Evolutionary conservation across 805 yeast species (phyloP), one percentile per base, ranked within the genome.

Genomic region (Nadsonia fulvescens): DNA sequence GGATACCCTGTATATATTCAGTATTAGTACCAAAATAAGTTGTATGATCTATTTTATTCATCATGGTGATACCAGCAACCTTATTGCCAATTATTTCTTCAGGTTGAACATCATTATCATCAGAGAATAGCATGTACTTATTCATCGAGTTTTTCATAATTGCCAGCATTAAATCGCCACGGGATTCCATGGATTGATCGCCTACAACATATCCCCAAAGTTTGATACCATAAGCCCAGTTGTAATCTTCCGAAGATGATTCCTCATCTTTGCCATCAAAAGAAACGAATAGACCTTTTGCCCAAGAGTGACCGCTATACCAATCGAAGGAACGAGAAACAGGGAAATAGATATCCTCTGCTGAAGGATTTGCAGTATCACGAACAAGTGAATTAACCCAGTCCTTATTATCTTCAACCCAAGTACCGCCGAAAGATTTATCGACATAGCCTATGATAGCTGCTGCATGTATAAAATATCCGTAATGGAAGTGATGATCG

Each of bases 401-500:
- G 14, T 53, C 63, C 44, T 58, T 63, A 37, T 61, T 56, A 4
- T 44, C 50, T 7, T 36, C 31, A 5, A 55, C 47, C 70, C 77
- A 73, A 6, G 51, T 41, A 6, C 70, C 69, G 4, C 71, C 72
- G 12, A 37, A 46, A 18, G 50, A 37, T 6, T 37, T 28, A 42
- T 77, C 89, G 12, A 71, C 63, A 32, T 65, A 47, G 8, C 75
- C 83, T 25, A 76, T 63, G 12, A 75, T 57, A 3, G 91, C 81
- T 6, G 89, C 86, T 2, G 89, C 76, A 46, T 77, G 86, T 22
- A 78, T 59, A 40, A 66, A 70, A 46, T 77, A 78, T n/a, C 89
- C 89, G 42, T 75, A 78, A 46, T 78, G 91, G 64, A 76, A 78
- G 45, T 77, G 89, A 40, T 78, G 91, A 40, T 78, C 91, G 38